phyloP scores from a whole-genome alignment of 331 rosid species.

The Prunus yedoensis region DNA sequence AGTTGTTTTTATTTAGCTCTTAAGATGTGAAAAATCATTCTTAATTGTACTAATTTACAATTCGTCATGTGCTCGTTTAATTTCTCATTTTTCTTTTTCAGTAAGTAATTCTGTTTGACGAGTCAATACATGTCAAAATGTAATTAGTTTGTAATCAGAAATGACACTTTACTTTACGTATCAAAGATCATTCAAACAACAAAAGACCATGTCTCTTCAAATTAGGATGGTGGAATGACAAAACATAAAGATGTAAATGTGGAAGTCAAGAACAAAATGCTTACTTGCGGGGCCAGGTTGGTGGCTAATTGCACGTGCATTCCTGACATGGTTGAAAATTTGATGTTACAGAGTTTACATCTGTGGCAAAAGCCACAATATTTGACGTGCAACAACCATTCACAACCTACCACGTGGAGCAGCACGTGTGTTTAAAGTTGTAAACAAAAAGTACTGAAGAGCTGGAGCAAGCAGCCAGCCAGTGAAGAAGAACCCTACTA shows the following conservation, averaged over 20 bases:
- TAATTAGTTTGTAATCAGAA: no score
- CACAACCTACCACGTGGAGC: conserved; percentile 37
- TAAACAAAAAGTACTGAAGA: neutral
- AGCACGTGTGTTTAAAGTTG: conserved; percentile 41
- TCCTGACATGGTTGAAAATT: conserved; percentile 63
- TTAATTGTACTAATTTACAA: no score
- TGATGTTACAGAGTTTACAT: conserved; percentile 10
- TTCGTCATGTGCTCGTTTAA: no score
- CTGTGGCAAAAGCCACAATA: neutral
- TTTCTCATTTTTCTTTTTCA: no score
- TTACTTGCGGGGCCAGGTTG: conserved; percentile 10
- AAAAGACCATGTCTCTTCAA: neutral
- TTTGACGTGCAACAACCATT: conserved; percentile 11
- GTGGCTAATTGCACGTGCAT: conserved; percentile 49
- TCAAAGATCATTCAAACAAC: neutral
- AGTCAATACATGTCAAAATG: no score
- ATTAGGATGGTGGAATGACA: neutral
- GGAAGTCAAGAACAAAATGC: neutral
- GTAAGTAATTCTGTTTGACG: no score
- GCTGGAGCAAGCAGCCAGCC: conserved; percentile 6
- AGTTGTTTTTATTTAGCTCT: no score
- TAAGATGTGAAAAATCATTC: no score
- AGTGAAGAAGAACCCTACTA: neutral
- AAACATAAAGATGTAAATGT: neutral
- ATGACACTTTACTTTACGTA: neutral